These are phyloP conservation scores for Laetiporus sulphureus DNA, from an alignment of 1,284 basidiomycete species.

Conservation along the genomic window DNA sequence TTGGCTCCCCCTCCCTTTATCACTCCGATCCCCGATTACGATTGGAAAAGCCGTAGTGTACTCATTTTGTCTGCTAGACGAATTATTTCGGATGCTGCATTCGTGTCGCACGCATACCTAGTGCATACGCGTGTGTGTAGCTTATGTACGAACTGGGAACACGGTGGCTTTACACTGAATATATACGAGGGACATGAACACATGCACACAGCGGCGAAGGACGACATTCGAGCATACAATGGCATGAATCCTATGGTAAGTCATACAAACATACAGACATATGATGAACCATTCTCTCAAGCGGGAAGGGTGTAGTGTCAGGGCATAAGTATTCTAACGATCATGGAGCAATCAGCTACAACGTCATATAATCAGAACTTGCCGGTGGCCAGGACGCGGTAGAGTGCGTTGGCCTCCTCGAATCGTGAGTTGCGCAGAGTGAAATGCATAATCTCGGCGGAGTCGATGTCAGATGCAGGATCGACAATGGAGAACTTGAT, in stretches of 20 bases:
- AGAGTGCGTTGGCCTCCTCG: conserved; percentile 68
- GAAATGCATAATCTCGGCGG: conserved; percentile 70
- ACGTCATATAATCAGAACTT: conserved; percentile 32
- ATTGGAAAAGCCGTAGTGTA: conserved; percentile 23
- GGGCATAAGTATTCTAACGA: too few relatives aligned
- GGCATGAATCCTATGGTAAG: background rate
- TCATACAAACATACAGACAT: background rate
- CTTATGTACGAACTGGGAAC: too few relatives aligned
- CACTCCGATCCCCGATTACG: conserved; percentile 9
- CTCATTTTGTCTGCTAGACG: conserved; percentile 22
- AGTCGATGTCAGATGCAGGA: conserved; percentile 51
- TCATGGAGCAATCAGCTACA: too few relatives aligned
- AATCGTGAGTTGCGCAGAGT: conserved; percentile 60
- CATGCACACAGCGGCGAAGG: conserved; percentile 2
- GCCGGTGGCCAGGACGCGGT: conserved; percentile 45
- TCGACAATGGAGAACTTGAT: conserved; percentile 60
- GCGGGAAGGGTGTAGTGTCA: too few relatives aligned
- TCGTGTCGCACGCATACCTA: conserved; percentile 13
- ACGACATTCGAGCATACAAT: background rate
- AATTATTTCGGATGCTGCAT: conserved; percentile 13
- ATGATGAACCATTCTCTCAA: too few relatives aligned
- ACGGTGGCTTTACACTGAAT: conserved; percentile 2
- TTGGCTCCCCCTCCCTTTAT: conserved; percentile 8
- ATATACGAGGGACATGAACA: too few relatives aligned
- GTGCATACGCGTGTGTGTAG: too few relatives aligned